These are phyloP conservation scores for Leccinum olivaceopallidum DNA, from an alignment of 768 basidiomycete species.

Conservation along the genomic window DNA sequence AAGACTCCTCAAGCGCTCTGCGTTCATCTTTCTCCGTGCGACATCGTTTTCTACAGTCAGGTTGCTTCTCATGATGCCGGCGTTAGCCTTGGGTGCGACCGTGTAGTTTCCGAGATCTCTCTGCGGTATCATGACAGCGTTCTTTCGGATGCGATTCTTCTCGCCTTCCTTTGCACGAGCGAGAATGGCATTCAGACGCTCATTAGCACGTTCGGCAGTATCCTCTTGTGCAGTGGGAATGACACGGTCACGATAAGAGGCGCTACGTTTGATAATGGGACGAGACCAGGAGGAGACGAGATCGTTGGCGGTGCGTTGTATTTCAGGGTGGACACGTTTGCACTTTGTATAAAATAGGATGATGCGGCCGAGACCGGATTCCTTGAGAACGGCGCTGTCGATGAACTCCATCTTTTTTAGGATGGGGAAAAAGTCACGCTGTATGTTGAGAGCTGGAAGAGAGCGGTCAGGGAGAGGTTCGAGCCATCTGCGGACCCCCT, in stretches of 20 bases:
- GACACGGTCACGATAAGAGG: constrained; percentile 75
- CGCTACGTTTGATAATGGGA: constrained; percentile 88
- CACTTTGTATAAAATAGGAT: constrained; percentile 96
- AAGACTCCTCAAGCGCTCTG: constrained; percentile 68
- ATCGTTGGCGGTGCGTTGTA: constrained; percentile 78
- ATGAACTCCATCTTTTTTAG: constrained; percentile 91
- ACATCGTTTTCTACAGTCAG: constrained; percentile 71
- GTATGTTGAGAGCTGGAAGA: constrained; percentile 94
- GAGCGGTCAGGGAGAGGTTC: constrained; percentile 93
- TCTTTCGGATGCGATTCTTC: constrained; percentile 68
- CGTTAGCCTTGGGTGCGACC: constrained; percentile 66
- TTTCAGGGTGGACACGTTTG: constrained; percentile 82
- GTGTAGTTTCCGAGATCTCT: constrained; percentile 75
- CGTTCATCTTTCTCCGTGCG: constrained; percentile 71
- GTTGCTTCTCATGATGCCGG: constrained; percentile 51
- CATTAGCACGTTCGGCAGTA: constrained; percentile 40
- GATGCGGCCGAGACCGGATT: constrained; percentile 85
- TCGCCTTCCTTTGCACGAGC: constrained; percentile 68
- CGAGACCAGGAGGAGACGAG: constrained; percentile 87
- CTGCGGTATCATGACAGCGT: constrained; percentile 83
- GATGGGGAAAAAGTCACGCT: constrained; percentile 84
- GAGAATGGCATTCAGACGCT: constrained; percentile 68
- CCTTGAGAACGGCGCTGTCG: constrained; percentile 87
- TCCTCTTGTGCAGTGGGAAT: constrained; percentile 57
- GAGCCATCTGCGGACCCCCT: constrained; percentile 87